Evolutionary conservation across 2,329 filamentous ascomycete genomes (phyloP).

Genomic region (Nigrospora osmanthi): DNA sequence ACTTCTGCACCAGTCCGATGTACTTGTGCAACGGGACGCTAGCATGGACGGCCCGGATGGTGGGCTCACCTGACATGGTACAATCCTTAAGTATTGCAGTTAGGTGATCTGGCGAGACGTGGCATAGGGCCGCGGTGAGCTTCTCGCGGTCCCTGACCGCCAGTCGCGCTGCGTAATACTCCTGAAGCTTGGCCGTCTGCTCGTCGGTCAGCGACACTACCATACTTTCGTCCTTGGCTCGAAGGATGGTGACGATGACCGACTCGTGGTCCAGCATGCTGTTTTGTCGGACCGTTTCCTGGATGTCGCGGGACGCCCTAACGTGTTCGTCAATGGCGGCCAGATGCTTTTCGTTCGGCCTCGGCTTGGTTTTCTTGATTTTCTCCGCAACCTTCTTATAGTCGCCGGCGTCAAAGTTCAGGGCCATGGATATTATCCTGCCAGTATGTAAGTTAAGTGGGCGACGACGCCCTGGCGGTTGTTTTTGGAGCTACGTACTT

Average conservation of each 20-base stretch:
- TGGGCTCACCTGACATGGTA: conserved; percentile 63
- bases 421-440: conserved; percentile 65
- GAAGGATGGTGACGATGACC: conserved; percentile 60
- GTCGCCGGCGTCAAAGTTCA: conserved; percentile 66
- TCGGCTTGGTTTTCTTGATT: conserved; percentile 54
- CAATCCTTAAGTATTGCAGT: conserved; percentile 59
- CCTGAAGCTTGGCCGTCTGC: conserved; percentile 57
- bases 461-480: neutral
- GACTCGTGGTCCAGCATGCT: conserved; percentile 47
- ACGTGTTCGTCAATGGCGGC: conserved; percentile 53
- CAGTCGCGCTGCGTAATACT: conserved; percentile 65
- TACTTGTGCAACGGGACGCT: conserved; percentile 64
- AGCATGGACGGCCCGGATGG: conserved; percentile 65
- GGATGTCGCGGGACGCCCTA: conserved; percentile 41
- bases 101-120: conserved; percentile 62
- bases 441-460: neutral
- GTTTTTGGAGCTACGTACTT: conserved; percentile 20
- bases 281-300: conserved; percentile 48
- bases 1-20: conserved; percentile 57
- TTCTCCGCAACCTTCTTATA: conserved; percentile 58
- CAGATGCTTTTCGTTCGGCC: conserved; percentile 53
- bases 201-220: conserved; percentile 41
- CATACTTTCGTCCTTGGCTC: conserved; percentile 37
- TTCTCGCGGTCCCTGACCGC: conserved; percentile 67
- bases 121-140: conserved; percentile 59